A percentile compares a stretch with the other conserved stretches of the same genome.
These are phyloP conservation scores for Golubevia pallescens DNA, from an alignment of 1,284 basidiomycete genomes.

Conservation along the genomic window DNA sequence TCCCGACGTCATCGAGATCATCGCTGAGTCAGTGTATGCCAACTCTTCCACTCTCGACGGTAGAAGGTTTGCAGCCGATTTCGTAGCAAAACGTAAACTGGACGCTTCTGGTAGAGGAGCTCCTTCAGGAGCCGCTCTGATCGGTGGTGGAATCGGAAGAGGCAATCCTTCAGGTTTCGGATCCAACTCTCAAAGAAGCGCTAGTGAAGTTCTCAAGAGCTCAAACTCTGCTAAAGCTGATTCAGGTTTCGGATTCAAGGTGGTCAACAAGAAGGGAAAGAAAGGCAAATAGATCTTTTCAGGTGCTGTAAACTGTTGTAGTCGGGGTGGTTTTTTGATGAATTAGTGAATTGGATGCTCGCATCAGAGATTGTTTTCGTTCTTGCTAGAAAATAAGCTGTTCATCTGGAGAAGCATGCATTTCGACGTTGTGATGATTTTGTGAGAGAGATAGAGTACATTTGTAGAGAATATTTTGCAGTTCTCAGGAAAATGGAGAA, in stretches of 20 bases:
- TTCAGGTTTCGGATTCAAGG: constrained; percentile 32
- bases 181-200: constrained; percentile 11
- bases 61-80: constrained; percentile 88
- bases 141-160: constrained; percentile 2
- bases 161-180: neutral
- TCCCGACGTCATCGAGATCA: constrained; percentile 61
- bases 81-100: constrained; percentile 79
- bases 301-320: no score
- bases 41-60: constrained; percentile 94
- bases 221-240: constrained; percentile 9
- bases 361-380: no score
- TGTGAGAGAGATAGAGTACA: no score
- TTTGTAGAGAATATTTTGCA: no score
- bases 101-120: constrained; percentile 40
- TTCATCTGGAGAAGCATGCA: no score
- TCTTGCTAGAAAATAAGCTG: no score
- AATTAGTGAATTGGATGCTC: no score
- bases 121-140: constrained; percentile 3
- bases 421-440: no score
- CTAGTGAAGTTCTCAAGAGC: constrained; percentile 10
- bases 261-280: constrained; percentile 40
- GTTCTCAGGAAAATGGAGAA: no score
- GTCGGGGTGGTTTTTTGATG: no score
- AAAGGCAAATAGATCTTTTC: constrained; percentile 21
- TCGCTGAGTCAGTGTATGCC: constrained; percentile 73